Percentiles rank a stretch among this genome's conserved stretches.
Conservation (phyloP, 1,139 yeast species). For the Petasospora fabianii region DNA sequence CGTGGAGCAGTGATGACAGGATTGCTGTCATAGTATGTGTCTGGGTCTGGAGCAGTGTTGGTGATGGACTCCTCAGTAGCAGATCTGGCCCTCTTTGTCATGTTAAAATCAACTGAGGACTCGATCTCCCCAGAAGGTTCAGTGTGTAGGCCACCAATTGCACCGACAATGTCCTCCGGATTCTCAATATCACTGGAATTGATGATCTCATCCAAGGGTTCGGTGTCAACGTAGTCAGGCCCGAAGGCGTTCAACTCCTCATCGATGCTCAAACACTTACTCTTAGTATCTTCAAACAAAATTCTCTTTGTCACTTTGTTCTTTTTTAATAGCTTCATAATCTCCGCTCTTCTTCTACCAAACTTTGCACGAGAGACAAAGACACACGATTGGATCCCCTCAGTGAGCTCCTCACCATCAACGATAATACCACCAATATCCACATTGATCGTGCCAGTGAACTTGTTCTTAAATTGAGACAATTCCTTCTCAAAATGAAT, state of each 20-base stretch:
- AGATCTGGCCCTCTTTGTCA: slow-evolving; percentile 8
- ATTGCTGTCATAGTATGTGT: slow-evolving; percentile 13
- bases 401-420: neutral
- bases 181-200: slow-evolving; percentile 15
- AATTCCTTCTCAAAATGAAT: slow-evolving; percentile 19
- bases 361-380: neutral
- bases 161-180: neutral
- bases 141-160: neutral
- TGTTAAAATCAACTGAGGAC: neutral
- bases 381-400: slow-evolving; percentile 1
- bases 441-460: slow-evolving; percentile 1
- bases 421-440: slow-evolving; percentile 12
- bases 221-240: slow-evolving; percentile 1
- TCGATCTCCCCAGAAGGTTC: neutral
- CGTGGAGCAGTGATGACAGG: slow-evolving; percentile 17
- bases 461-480: neutral
- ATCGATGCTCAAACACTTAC: slow-evolving; percentile 18
- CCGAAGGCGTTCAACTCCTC: slow-evolving; percentile 7
- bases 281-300: slow-evolving; percentile 12
- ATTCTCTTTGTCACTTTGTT: neutral
- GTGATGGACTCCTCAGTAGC: slow-evolving; percentile 5
- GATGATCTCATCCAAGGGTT: slow-evolving; percentile 1
- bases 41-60: neutral
- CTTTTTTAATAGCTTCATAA: neutral
- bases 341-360: neutral